Evolutionary conservation across 805 yeast species (phyloP), one percentile per base, ranked within the genome.

Genomic region (Tetrapisispora fleetii): DNA sequence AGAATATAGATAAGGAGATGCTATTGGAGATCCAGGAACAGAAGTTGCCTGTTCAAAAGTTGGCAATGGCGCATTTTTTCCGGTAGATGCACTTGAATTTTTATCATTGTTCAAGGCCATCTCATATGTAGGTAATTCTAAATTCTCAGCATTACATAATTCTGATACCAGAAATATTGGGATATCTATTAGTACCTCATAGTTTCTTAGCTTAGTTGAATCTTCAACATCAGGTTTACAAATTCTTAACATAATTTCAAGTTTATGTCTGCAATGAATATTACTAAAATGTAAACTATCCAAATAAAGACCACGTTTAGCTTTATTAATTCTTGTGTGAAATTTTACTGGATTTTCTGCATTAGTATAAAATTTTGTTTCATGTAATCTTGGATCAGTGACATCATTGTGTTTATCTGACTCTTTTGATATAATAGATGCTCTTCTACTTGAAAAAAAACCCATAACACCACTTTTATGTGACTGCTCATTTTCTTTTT

Each of bases 151-250:
- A 2, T 58, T 59, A 54, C 76, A 72, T 16, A 62, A 49, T 30
- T 67, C 67, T 17, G 79, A 74, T 9, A 76, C 68, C 14, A 78
- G 58, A 17, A 77, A 71, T 35, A 85, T 70, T 0, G 91, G 91
- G 0, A 91, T 83, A 58, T 85, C 93, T 36, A 85, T 83, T 37
- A 85, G 79, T 17, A 85, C 90, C 56, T 85, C 93, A 58, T 82
- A 85, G 58, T 84, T 89, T 55, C 82, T 88, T 67, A 79, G 65
- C 54, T 76, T 80, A 2, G 53, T 48, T 1, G 68, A 61, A 37
- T 65, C 67, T 1, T 65, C 62, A 51, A 80, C 83, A 0, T 80
- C 80, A 55, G 76, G 79, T 55, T 76, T 79, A 14, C 85, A 78
- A 22, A 84, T 77, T 48, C 91, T 67, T 51, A 85, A 75, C 56